Evolutionary conservation across 192 early-diverging fungal genomes (phyloP).

Genomic region (Pecoramyces ruminantium): DNA sequence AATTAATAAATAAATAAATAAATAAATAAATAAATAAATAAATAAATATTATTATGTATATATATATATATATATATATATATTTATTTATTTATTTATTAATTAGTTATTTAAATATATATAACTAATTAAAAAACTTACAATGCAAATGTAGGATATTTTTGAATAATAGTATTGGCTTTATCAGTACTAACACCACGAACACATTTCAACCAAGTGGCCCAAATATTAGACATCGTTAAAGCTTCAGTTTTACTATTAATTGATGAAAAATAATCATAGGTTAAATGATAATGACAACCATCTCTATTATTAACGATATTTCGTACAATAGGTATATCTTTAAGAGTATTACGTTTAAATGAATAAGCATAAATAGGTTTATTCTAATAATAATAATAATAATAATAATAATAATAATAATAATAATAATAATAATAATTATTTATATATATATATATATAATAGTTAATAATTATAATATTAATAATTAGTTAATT

Average conservation of each 20-base stretch:
- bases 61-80: too few species aligned
- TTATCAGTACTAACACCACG: constrained; percentile 74
- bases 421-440: not conserved
- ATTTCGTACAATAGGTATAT: constrained; percentile 6
- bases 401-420: not conserved
- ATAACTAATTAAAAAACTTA: not conserved
- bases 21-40: too few species aligned
- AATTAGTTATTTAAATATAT: not conserved
- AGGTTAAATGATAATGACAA: constrained; percentile 30
- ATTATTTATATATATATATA: not conserved
- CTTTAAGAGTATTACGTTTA: constrained; percentile 8
- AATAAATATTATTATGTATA: too few species aligned
- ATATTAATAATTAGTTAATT: too few species aligned
- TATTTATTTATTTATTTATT: not conserved
- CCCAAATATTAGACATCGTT: constrained; percentile 58
- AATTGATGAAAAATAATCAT: constrained; percentile 39
- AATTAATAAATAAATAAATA: too few species aligned
- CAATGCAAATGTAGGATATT: constrained; percentile 49
- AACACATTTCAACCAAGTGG: constrained; percentile 69
- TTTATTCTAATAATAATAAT: constrained; percentile 18
- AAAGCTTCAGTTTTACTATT: constrained; percentile 59
- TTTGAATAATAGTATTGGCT: constrained; percentile 47
- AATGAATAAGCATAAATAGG: not conserved
- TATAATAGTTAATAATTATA: too few species aligned
- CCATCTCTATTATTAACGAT: constrained; percentile 3